Evolutionary conservation across 768 basidiomycete genomes (phyloP), one percentile per base, ranked within the genome.

Genomic region (Auricularia cornea): DNA sequence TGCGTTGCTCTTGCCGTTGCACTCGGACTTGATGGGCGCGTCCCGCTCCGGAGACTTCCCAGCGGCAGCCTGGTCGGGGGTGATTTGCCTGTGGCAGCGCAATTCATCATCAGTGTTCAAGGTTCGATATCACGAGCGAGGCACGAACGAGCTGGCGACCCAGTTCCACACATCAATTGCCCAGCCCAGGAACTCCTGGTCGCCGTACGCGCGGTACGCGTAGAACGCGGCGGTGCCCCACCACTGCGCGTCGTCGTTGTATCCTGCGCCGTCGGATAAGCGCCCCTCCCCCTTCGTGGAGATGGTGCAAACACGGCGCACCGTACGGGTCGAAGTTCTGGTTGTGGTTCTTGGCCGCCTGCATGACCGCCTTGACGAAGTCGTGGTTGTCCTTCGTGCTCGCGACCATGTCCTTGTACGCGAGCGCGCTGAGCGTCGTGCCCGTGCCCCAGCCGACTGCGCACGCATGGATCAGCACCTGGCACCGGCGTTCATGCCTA

Each of bases 141-240:
- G 29, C 3, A 70, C 80, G 65, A 62, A 82, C 82, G 76, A 83
- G 33, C 70, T 74, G 4, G 78, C 74, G 6, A 84, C 77, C 59
- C 78, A 76, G n/a, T 77, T 77, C 83, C 83, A 84, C 12, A 78
- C 80, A 12, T 75, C 75, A 38, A 80, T 70, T 1, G 80, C 81
- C 64, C 83, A 77, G 2, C 72, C 71, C 51, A 82, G 66, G 16
- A 82, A 69, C 31, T 72, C 76, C 3, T 69, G 63, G 65, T 83
- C 78, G 20, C 70, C 71, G 62, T 83, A 84, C 3, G 79, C 79
- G 61, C 79, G 75, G 66, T 80, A 78, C 8, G 76, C 81, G 60
- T 83, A 82, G 48, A 80, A 68, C 0, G 81, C 79, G 20, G 81
- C 78, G 63, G 76, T 78, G 2, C 80, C 83, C 83, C 83, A 83